phyloP scores from a whole-genome alignment of 371 early-diverging fungal species.

The Basidiobolus heterosporus region DNA sequence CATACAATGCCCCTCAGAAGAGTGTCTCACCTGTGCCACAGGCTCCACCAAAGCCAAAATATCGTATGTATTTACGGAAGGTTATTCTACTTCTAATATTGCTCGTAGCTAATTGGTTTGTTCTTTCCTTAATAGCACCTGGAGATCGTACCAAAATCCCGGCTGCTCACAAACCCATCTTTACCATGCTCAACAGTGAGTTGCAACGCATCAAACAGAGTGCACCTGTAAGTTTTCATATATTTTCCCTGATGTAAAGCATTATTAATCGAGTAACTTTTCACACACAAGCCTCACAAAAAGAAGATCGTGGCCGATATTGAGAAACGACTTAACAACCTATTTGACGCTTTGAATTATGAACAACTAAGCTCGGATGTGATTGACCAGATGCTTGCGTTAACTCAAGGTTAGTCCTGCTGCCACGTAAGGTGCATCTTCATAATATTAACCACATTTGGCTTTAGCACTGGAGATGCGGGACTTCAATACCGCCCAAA shows the following conservation, averaged over 20 bases:
- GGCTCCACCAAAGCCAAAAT: constrained; percentile 18
- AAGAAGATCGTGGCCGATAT: constrained; percentile 55
- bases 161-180: constrained; percentile 41
- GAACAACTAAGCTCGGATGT: constrained; percentile 35
- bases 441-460: too few relatives aligned
- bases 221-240: constrained; percentile 23
- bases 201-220: constrained; percentile 27
- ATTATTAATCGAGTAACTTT: not conserved
- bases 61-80: constrained; percentile 18
- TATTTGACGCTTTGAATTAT: constrained; percentile 66
- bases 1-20: constrained; percentile 1
- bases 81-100: not conserved
- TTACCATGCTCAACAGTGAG: constrained; percentile 20
- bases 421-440: too few relatives aligned
- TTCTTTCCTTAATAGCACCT: constrained; percentile 16
- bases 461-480: too few relatives aligned
- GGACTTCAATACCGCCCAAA: too few relatives aligned
- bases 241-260: not conserved
- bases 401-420: constrained; percentile 28
- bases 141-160: constrained; percentile 70
- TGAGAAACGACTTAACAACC: constrained; percentile 41
- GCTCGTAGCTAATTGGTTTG: not conserved
- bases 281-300: constrained; percentile 45
- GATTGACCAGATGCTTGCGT: constrained; percentile 26
- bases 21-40: constrained; percentile 18